phyloP scores from a whole-genome alignment of 345 rosid genomes.

The Eucalyptus pauciflora region DNA sequence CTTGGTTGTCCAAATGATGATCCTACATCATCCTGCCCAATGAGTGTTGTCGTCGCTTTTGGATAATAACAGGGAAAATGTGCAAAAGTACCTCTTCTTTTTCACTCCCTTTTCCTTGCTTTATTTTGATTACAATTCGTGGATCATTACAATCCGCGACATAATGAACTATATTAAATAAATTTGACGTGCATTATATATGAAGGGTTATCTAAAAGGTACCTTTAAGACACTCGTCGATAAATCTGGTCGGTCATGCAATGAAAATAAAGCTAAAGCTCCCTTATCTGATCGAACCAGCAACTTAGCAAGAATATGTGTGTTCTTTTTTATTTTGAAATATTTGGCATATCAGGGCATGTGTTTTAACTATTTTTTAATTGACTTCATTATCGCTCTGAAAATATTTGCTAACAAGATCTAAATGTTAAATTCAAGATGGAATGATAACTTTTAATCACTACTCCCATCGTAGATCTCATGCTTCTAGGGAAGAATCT shows the following conservation, averaged over 20 bases:
- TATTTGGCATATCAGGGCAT: not conserved
- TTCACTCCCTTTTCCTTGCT: not conserved
- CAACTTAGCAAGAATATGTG: rapidly evolving
- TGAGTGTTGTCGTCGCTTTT: not conserved
- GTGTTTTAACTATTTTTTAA: not conserved
- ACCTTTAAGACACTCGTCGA: rapidly evolving
- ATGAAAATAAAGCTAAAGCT: not conserved
- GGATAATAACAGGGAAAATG: not conserved
- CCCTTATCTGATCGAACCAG: rapidly evolving
- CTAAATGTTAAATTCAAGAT: not conserved
- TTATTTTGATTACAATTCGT: not conserved
- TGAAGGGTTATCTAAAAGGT: not conserved
- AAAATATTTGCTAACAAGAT: not conserved
- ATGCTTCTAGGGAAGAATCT: not conserved
- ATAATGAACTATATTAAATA: not conserved
- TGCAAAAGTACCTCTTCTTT: not conserved
- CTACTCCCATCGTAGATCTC: not conserved
- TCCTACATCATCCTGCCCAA: not conserved
- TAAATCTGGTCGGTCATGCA: not conserved
- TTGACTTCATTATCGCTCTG: not conserved
- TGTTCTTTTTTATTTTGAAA: not conserved
- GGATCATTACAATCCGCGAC: rapidly evolving
- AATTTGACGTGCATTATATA: not conserved
- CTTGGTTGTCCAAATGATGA: not conserved
- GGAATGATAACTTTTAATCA: not conserved